Conservation (phyloP, 148 eudicot genomes). For the Oxyria digyna region DNA sequence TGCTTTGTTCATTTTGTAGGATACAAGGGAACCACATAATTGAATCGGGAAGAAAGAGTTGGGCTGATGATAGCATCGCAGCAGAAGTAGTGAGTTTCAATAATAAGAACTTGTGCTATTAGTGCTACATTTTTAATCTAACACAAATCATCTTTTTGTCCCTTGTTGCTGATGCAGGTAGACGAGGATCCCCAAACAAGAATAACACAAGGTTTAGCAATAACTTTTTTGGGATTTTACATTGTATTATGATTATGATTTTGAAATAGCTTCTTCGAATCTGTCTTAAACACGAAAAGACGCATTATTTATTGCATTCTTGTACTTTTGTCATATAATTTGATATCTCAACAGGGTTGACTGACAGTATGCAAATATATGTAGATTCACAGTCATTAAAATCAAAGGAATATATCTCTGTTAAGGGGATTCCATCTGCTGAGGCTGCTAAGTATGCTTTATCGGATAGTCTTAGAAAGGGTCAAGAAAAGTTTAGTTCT, state of each 20-base stretch:
- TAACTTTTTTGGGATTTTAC: neutral
- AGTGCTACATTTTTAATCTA: neutral
- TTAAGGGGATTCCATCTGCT: constrained; percentile 27
- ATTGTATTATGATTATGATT: constrained; percentile 17
- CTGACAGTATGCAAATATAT: constrained; percentile 13
- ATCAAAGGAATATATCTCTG: constrained; percentile 34
- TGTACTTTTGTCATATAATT: constrained; percentile 1
- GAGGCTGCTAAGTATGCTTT: constrained; percentile 28
- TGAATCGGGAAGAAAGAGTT: constrained; percentile 26
- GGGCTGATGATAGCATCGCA: constrained; percentile 27
- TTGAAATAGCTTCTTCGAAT: neutral
- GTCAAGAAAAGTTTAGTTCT: constrained; percentile 30
- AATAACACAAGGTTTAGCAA: constrained; percentile 28
- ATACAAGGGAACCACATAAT: constrained; percentile 35
- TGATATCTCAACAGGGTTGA: neutral
- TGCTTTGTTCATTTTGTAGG: constrained; percentile 25
- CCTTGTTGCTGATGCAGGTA: constrained; percentile 33
- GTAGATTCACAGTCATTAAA: constrained; percentile 29
- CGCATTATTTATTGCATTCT: constrained; percentile 4
- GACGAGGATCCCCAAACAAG: constrained; percentile 28
- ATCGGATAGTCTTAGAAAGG: constrained; percentile 21
- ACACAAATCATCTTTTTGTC: constrained; percentile 12
- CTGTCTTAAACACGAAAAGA: neutral
- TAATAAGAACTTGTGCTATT: neutral
- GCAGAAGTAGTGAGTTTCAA: neutral